phyloP scores from a whole-genome alignment of 495 filamentous ascomycete species.

The Podospora tetraspora region DNA sequence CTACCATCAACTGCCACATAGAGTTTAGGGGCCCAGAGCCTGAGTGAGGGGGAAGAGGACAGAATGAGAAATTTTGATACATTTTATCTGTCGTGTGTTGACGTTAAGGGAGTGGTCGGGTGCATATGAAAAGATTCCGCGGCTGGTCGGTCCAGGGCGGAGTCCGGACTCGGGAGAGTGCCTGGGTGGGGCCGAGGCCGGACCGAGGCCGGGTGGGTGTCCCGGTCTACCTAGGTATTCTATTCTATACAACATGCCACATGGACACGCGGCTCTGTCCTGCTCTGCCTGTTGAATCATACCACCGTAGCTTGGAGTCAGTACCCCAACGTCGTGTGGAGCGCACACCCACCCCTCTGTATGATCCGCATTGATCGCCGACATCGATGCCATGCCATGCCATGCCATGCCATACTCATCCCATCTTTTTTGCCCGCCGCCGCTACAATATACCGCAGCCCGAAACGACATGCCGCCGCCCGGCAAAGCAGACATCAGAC shows the following conservation, averaged over 20 bases:
- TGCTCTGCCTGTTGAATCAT: neutral
- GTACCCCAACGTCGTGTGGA: too few relatives aligned
- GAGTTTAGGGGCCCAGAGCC: neutral
- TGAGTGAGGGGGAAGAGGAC: neutral
- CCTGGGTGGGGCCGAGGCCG: neutral
- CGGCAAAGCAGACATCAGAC: too few relatives aligned
- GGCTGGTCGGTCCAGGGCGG: neutral
- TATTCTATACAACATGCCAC: neutral
- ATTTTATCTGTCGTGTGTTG: neutral
- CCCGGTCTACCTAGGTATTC: neutral
- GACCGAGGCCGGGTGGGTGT: neutral
- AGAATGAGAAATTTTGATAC: neutral
- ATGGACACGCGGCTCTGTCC: neutral
- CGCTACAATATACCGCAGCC: too few relatives aligned
- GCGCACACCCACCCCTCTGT: too few relatives aligned
- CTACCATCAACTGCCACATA: neutral
- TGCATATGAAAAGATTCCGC: neutral
- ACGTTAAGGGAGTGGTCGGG: neutral
- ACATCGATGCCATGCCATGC: too few relatives aligned
- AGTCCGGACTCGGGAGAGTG: neutral
- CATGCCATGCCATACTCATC: too few relatives aligned
- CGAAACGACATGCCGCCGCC: too few relatives aligned
- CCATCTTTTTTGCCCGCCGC: too few relatives aligned
- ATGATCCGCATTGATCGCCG: too few relatives aligned
- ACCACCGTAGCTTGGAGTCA: too few relatives aligned